A percentile compares a stretch with the other conserved stretches of the same genome.
Conservation (phyloP, 148 eudicot species). For the Nepenthes gracilis region DNA sequence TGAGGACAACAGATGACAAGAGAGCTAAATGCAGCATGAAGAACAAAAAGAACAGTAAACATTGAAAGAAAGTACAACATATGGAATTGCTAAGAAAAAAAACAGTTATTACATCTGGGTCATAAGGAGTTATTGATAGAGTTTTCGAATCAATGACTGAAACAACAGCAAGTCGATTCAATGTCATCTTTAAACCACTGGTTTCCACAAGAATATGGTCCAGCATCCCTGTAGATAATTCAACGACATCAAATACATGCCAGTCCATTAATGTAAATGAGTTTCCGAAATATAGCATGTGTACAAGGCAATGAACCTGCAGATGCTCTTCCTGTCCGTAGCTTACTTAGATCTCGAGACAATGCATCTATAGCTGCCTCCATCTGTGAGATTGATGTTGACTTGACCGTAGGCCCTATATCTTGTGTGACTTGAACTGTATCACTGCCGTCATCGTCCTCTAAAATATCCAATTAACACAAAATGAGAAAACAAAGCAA, state of each 20-base stretch:
- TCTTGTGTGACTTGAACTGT: conserved; percentile 38
- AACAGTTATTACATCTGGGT: conserved; percentile 52
- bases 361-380: conserved; percentile 84
- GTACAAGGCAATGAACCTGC: conserved; percentile 31
- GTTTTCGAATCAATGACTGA: conserved; percentile 79
- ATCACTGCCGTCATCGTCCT: conserved; percentile 32
- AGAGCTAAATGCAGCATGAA: not conserved
- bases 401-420: conserved; percentile 47
- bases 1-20: no score
- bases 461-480: conserved; percentile 11
- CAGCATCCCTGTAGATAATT: conserved; percentile 58
- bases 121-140: conserved; percentile 70
- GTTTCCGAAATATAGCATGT: not conserved
- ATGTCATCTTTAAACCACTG: conserved; percentile 64
- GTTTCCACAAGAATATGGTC: conserved; percentile 90
- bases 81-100: not conserved
- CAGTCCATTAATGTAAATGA: not conserved
- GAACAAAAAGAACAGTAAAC: not conserved
- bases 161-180: conserved; percentile 69
- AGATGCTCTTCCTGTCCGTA: conserved; percentile 89
- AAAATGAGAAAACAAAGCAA: not conserved
- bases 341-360: conserved; percentile 69
- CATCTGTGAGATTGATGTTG: conserved; percentile 63
- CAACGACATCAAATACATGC: not conserved
- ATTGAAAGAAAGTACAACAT: not conserved